Conservation (phyloP, 108 stramenopile genomes). For the Pseudonitzschia multiseries region DNA sequence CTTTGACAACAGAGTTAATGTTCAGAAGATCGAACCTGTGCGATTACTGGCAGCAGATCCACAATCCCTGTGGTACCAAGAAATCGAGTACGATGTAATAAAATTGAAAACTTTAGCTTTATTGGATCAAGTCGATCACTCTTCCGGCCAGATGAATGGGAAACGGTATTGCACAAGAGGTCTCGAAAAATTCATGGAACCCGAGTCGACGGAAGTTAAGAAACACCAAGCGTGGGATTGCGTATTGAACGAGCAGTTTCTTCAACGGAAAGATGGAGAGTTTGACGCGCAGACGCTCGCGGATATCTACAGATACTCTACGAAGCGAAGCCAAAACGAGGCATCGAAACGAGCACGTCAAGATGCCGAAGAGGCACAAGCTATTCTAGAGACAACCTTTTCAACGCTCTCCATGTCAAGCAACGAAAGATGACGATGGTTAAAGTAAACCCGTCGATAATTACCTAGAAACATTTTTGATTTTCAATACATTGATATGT, state of each 20-base stretch:
- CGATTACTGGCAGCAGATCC: neutral
- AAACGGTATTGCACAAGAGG: constrained; percentile 26
- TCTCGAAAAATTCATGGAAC: constrained; percentile 26
- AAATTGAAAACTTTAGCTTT: constrained; percentile 20
- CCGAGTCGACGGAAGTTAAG: neutral
- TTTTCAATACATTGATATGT: too few species aligned
- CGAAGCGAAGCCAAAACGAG: constrained; percentile 8
- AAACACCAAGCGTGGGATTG: constrained; percentile 28
- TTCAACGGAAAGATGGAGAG: constrained; percentile 15
- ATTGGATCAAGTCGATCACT: constrained; percentile 12
- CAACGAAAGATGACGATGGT: too few species aligned
- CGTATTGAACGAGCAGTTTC: constrained; percentile 25
- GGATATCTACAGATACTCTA: constrained; percentile 17
- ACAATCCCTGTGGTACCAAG: constrained; percentile 28
- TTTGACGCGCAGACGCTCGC: constrained; percentile 28
- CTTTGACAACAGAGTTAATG: constrained; percentile 20
- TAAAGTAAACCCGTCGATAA: too few species aligned
- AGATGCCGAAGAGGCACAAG: constrained; percentile 23
- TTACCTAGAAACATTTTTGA: too few species aligned
- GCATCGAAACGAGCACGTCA: constrained; percentile 19
- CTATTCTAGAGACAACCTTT: constrained; percentile 15
- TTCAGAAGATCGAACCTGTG: constrained; percentile 18
- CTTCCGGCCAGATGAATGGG: neutral
- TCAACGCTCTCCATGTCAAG: neutral
- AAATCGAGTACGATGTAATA: constrained; percentile 23